Evolutionary conservation across 306 rosid species (phyloP).

Genomic region (Glycine latifolia): DNA sequence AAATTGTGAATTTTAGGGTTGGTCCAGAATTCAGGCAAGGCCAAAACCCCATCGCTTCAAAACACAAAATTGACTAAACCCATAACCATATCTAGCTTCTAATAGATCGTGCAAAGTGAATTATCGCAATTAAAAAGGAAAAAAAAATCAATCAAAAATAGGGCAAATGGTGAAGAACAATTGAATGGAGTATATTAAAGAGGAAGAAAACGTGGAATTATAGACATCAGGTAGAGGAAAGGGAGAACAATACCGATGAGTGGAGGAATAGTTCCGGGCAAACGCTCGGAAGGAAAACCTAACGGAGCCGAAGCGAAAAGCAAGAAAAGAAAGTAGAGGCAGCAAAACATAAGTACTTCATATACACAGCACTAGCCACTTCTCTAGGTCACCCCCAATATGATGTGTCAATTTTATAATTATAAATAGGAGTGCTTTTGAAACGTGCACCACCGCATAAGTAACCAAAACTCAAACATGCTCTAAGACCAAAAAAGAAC

Average conservation of each 20-base stretch:
- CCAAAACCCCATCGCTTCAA: conserved; percentile 4
- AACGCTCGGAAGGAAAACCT: conserved; percentile 40
- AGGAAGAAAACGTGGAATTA: background rate
- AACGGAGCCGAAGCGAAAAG: background rate
- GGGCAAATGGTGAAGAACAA: background rate
- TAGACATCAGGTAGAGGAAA: background rate
- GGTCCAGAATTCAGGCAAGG: conserved; percentile 17
- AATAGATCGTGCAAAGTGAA: conserved; percentile 21
- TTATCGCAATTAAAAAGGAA: background rate
- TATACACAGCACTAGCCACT: background rate
- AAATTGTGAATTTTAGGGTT: conserved; percentile 13
- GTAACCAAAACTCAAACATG: too few species aligned
- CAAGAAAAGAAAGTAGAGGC: background rate
- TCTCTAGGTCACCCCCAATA: background rate
- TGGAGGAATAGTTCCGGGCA: background rate
- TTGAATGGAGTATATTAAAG: background rate
- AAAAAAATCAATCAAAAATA: background rate
- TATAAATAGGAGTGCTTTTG: too few species aligned
- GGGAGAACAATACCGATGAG: conserved; percentile 39
- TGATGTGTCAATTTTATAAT: background rate
- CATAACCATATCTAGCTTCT: background rate
- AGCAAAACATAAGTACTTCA: background rate
- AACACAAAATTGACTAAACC: conserved; percentile 21
- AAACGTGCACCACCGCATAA: too few species aligned
- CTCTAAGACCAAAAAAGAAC: too few species aligned